A percentile compares a stretch with the other conserved stretches of the same genome.
Evolutionary conservation across 306 rosid species (phyloP).

Genomic region (Cucumis hystrix): DNA sequence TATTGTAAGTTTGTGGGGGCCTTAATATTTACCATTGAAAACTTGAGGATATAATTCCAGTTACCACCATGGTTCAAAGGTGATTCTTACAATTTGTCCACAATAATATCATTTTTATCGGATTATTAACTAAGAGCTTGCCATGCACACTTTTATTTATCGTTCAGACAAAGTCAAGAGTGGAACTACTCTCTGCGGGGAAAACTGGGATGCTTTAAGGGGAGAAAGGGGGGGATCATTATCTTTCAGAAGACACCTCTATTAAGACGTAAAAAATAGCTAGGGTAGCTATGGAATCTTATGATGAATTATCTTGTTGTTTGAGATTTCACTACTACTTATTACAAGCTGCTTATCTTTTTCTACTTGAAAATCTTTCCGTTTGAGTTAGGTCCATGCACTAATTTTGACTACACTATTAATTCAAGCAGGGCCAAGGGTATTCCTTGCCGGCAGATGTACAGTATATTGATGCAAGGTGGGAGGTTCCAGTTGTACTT

Average conservation of each 20-base stretch:
- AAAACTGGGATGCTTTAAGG: not conserved
- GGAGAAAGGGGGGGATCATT: not conserved
- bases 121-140: not conserved
- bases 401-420: not conserved
- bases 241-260: not conserved
- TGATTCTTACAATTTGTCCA: not conserved
- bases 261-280: not conserved
- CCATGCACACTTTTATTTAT: not conserved
- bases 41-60: too few species aligned
- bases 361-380: not conserved
- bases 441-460: conserved; percentile 87
- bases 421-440: conserved; percentile 67
- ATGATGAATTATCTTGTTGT: not conserved
- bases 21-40: too few species aligned
- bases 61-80: too few species aligned
- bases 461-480: conserved; percentile 83
- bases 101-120: not conserved
- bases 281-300: not conserved
- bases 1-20: too few species aligned
- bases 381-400: not conserved
- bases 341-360: not conserved
- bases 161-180: not conserved
- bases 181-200: not conserved
- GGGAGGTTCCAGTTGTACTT: conserved; percentile 70
- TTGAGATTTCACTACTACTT: not conserved